These are phyloP conservation scores for Trichoderma harzianum DNA, from an alignment of 2,329 filamentous ascomycete species.

Conservation along the genomic window DNA sequence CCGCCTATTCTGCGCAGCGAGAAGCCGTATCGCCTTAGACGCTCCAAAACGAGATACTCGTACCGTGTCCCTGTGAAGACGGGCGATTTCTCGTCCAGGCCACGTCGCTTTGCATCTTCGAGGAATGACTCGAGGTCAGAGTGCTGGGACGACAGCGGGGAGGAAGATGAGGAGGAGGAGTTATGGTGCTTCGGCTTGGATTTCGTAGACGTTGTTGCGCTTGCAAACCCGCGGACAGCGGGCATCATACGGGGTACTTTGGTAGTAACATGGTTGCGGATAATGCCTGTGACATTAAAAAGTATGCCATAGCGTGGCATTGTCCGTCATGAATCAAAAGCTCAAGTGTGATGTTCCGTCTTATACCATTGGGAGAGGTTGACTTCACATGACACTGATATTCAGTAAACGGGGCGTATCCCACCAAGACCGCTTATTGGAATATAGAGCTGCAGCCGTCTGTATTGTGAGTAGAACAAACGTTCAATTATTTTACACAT, in stretches of 20 bases:
- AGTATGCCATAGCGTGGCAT: background rate
- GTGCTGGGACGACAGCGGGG: constrained; percentile 43
- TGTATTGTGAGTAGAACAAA: background rate
- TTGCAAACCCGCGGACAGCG: background rate
- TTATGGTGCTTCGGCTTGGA: constrained; percentile 25
- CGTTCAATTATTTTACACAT: too few relatives aligned
- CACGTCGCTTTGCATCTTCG: constrained; percentile 55
- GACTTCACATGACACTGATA: background rate
- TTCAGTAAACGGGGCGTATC: constrained; percentile 7
- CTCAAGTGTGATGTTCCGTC: background rate
- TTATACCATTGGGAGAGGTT: background rate
- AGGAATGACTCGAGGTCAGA: constrained; percentile 63
- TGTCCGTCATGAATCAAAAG: background rate
- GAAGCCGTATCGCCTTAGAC: constrained; percentile 61
- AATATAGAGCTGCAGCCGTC: background rate
- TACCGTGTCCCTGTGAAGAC: constrained; percentile 72
- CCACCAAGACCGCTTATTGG: background rate
- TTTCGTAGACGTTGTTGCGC: constrained; percentile 26
- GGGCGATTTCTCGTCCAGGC: constrained; percentile 53
- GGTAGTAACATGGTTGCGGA: background rate
- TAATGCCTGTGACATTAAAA: background rate
- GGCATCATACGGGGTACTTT: background rate
- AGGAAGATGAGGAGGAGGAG: background rate
- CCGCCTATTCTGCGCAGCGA: constrained; percentile 63
- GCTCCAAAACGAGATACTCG: constrained; percentile 64